phyloP scores from a whole-genome alignment of 208 protist species.

The Crithidia fasciculata region DNA sequence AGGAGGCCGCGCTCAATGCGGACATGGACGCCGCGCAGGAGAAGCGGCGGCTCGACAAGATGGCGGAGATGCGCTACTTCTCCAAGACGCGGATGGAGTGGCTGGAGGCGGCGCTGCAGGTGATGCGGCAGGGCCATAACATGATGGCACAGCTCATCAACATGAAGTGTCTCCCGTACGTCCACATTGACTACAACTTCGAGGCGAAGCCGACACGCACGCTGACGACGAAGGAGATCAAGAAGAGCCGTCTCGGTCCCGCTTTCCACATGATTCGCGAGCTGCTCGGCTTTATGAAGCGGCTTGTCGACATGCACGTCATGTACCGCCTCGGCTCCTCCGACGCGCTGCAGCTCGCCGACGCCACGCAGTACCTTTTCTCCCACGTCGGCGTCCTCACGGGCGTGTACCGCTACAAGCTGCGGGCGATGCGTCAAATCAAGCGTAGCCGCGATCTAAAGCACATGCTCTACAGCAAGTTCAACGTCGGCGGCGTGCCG shows the following conservation, averaged over 20 bases:
- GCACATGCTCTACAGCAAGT: conserved; percentile 99
- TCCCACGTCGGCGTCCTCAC: conserved; percentile 99
- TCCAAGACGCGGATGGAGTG: conserved; percentile 99
- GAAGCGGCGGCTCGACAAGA: conserved; percentile 89
- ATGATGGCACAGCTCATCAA: conserved; percentile 99
- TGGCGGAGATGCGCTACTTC: conserved; percentile 99
- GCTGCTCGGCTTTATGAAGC: conserved; percentile 99
- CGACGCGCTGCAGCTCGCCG: conserved; percentile 99
- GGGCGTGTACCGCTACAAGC: conserved; percentile 99
- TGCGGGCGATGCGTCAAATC: conserved; percentile 99
- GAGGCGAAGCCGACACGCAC: conserved; percentile 99
- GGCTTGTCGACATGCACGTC: conserved; percentile 99
- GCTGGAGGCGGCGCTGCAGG: conserved; percentile 99
- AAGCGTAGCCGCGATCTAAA: conserved; percentile 99
- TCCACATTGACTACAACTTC: conserved; percentile 99
- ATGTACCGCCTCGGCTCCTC: conserved; percentile 99
- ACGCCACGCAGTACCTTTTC: conserved; percentile 99
- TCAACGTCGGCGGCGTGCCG: conserved; percentile 98
- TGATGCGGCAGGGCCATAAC: conserved; percentile 99
- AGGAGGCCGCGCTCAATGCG: conserved; percentile 7
- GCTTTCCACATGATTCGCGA: conserved; percentile 99
- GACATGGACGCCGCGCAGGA: conserved; percentile 25
- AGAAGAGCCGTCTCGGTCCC: conserved; percentile 99
- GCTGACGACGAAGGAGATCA: conserved; percentile 99
- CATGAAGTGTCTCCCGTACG: conserved; percentile 99